phyloP scores from a whole-genome alignment of 2,329 filamentous ascomycete species.

The Penicillium crustosum region DNA sequence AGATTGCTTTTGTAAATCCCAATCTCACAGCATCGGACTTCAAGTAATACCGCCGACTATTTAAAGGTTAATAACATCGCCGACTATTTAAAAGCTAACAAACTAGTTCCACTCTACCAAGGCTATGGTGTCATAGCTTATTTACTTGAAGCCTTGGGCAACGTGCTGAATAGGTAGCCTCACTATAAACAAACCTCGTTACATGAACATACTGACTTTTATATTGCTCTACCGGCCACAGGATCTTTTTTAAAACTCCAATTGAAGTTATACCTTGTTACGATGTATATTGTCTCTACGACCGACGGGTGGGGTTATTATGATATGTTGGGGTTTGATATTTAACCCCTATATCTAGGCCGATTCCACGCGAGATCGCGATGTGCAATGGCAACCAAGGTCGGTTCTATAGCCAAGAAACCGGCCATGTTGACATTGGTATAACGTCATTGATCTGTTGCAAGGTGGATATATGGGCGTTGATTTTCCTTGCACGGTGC shows the following conservation, averaged over 20 bases:
- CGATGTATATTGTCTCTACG: neutral
- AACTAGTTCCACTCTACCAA: neutral
- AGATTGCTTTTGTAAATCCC: neutral
- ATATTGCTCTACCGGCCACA: too few species aligned
- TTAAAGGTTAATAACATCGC: neutral
- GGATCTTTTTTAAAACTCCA: neutral
- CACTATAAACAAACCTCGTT: neutral
- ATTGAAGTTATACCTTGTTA: neutral
- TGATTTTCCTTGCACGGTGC: neutral
- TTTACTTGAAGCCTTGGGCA: neutral
- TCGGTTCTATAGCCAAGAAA: neutral
- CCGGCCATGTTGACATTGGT: accelerated
- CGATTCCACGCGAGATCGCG: neutral
- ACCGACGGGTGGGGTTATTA: too few species aligned
- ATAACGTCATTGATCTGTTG: neutral
- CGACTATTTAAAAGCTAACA: neutral
- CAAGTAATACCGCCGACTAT: neutral
- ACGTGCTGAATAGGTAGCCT: neutral
- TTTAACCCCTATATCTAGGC: neutral
- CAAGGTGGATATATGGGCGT: neutral
- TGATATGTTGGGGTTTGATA: neutral
- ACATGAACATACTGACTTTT: neutral
- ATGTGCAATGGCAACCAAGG: neutral
- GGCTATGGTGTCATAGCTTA: neutral
- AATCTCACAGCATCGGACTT: neutral